A percentile compares a stretch with the other conserved stretches of the same genome.
Evolutionary conservation across 2,329 filamentous ascomycete species (phyloP).

Genomic region (Fusarium miscanthi): DNA sequence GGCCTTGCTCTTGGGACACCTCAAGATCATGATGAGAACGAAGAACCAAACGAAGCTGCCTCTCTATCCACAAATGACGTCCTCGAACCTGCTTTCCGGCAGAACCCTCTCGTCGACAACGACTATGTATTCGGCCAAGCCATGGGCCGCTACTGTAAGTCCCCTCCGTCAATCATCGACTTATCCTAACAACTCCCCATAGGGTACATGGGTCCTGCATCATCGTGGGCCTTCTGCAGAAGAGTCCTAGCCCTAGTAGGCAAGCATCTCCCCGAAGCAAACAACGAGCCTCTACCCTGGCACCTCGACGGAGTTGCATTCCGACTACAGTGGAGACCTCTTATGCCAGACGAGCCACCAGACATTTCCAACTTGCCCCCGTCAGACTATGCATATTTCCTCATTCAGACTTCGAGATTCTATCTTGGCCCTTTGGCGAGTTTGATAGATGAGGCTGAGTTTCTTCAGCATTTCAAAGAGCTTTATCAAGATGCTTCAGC

Average conservation of each 20-base stretch:
- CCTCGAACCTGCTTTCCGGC: constrained; percentile 40
- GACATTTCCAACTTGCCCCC: constrained; percentile 40
- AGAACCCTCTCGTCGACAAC: constrained; percentile 43
- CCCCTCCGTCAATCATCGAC: accelerated
- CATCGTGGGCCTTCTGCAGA: constrained; percentile 44
- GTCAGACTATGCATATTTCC: constrained; percentile 40
- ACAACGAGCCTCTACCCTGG: constrained; percentile 40
- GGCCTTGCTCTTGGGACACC: constrained; percentile 17
- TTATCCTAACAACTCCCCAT: not conserved
- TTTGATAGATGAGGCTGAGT: constrained; percentile 37
- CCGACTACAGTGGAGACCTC: constrained; percentile 34
- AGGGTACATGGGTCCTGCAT: constrained; percentile 46
- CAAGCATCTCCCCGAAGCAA: constrained; percentile 41
- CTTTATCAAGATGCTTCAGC: constrained; percentile 38
- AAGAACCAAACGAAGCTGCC: constrained; percentile 1
- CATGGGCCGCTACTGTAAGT: constrained; percentile 36
- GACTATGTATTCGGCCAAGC: constrained; percentile 41
- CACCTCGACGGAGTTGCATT: constrained; percentile 44
- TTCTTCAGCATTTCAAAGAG: constrained; percentile 35
- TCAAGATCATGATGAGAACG: not conserved
- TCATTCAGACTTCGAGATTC: constrained; percentile 41
- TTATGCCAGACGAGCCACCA: constrained; percentile 36
- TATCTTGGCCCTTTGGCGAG: constrained; percentile 34
- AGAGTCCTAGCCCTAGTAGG: constrained; percentile 40
- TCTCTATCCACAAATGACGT: constrained; percentile 1